phyloP scores from a whole-genome alignment of 805 yeast species.

The Deakozyma indianensis region DNA sequence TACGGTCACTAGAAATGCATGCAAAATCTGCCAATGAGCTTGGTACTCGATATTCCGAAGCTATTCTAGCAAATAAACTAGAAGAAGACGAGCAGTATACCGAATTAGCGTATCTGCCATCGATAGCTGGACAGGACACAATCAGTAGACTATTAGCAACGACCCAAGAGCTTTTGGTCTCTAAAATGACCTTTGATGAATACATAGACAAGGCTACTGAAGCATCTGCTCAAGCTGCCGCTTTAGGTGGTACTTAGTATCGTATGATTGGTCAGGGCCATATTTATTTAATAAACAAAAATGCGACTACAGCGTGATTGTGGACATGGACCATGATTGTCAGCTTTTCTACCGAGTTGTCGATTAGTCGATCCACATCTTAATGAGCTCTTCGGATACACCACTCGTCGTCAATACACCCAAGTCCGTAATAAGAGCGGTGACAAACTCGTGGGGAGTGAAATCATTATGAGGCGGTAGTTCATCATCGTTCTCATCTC shows the following conservation, averaged over 20 bases:
- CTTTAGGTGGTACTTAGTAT: too few species aligned
- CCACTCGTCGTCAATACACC: conserved; percentile 97
- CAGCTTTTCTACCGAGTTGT: too few species aligned
- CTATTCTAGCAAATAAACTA: conserved; percentile 44
- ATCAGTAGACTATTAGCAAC: neutral
- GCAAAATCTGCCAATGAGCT: conserved; percentile 48
- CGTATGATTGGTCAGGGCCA: too few species aligned
- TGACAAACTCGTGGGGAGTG: conserved; percentile 89
- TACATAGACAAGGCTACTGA: neutral
- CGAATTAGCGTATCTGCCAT: conserved; percentile 19
- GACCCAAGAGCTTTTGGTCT: neutral
- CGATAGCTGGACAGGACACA: neutral
- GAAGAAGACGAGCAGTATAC: conserved; percentile 46
- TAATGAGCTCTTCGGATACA: conserved; percentile 94
- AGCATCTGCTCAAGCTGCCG: too few species aligned
- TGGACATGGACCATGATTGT: too few species aligned
- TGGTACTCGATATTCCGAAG: conserved; percentile 54
- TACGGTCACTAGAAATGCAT: conserved; percentile 63
- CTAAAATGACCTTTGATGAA: conserved; percentile 1
- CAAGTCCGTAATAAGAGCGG: conserved; percentile 89
- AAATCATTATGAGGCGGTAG: conserved; percentile 66
- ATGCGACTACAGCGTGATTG: too few species aligned
- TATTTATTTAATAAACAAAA: too few species aligned
- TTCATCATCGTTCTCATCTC: conserved; percentile 17
- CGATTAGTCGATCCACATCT: conserved; percentile 84